Conservation (phyloP, 2,329 filamentous ascomycete genomes). For the Sporothrix brunneoviolacea region DNA sequence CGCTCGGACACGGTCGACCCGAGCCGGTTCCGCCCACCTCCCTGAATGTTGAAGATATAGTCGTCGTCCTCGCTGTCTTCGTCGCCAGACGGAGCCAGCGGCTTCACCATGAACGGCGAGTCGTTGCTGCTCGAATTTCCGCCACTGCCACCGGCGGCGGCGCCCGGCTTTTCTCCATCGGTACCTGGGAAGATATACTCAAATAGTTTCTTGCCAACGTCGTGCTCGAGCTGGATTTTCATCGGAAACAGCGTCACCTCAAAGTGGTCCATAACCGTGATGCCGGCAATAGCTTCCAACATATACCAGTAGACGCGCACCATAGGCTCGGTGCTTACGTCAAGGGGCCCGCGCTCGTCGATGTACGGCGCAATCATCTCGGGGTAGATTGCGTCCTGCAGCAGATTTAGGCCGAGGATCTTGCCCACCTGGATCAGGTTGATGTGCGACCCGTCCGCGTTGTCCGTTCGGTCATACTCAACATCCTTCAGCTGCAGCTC, state of each 20-base stretch:
- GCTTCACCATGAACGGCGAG: conserved; percentile 53
- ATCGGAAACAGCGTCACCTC: conserved; percentile 90
- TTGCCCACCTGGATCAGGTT: conserved; percentile 85
- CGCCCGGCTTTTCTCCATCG: conserved; percentile 41
- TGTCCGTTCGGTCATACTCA: conserved; percentile 91
- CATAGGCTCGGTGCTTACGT: conserved; percentile 66
- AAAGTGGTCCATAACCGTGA: conserved; percentile 94
- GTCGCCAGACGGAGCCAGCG: conserved; percentile 36
- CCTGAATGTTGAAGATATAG: background rate
- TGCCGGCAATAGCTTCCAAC: conserved; percentile 95
- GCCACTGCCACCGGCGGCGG: background rate
- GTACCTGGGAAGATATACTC: conserved; percentile 95
- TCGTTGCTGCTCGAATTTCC: conserved; percentile 34
- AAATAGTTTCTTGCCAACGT: conserved; percentile 87
- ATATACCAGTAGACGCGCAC: conserved; percentile 95
- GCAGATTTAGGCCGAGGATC: conserved; percentile 80
- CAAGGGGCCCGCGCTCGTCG: conserved; percentile 52
- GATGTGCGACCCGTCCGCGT: conserved; percentile 92
- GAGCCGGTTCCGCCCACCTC: conserved; percentile 26
- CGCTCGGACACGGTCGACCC: conserved; percentile 19
- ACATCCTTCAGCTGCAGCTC: conserved; percentile 90
- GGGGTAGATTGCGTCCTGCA: conserved; percentile 87
- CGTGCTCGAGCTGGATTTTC: conserved; percentile 86
- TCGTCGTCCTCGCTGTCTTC: conserved; percentile 35
- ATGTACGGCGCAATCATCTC: conserved; percentile 91